A percentile compares a stretch with the other conserved stretches of the same genome.
phyloP scores from a whole-genome alignment of 768 basidiomycete genomes.

The Leccinum ochraceum region DNA sequence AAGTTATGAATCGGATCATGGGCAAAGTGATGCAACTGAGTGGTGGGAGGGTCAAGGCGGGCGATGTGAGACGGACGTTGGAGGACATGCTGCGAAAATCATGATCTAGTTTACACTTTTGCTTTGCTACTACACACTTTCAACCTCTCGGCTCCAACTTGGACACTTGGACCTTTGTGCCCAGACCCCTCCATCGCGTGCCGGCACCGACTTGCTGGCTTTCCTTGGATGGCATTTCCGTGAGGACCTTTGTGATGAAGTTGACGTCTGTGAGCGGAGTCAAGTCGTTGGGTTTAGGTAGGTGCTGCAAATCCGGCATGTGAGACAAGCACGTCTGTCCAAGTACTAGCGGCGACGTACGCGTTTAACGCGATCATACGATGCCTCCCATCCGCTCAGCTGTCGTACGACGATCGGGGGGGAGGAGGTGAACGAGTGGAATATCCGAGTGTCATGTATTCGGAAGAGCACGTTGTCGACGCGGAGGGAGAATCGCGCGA shows the following conservation, averaged over 20 bases:
- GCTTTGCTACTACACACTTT: conserved; percentile 2
- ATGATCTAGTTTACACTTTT: conserved; percentile 6
- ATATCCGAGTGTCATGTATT: conserved; percentile 84
- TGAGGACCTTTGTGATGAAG: conserved; percentile 74
- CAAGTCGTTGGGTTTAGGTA: conserved; percentile 76
- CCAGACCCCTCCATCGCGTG: conserved; percentile 86
- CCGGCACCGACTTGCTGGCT: conserved; percentile 65
- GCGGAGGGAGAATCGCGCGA: conserved; percentile 87
- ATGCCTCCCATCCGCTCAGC: conserved; percentile 86
- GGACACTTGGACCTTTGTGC: conserved; percentile 60
- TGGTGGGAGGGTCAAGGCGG: conserved; percentile 77
- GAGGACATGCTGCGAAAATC: conserved; percentile 41
- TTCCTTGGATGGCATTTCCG: conserved; percentile 56
- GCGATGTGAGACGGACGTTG: conserved; percentile 51
- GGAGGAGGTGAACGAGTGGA: conserved; percentile 71
- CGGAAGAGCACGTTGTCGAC: conserved; percentile 96
- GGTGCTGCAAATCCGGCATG: conserved; percentile 42
- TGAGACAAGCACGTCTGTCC: background rate
- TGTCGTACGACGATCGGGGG: conserved; percentile 75
- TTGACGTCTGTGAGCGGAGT: conserved; percentile 86
- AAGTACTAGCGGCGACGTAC: conserved; percentile 42
- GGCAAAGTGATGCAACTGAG: conserved; percentile 75
- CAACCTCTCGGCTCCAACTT: conserved; percentile 14
- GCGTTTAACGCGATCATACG: conserved; percentile 76
- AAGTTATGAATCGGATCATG: conserved; percentile 62